Evolutionary conservation across 192 early-diverging fungal genomes (phyloP), one percentile per base, ranked within the genome.

Genomic region (Kickxella alabastrina): DNA sequence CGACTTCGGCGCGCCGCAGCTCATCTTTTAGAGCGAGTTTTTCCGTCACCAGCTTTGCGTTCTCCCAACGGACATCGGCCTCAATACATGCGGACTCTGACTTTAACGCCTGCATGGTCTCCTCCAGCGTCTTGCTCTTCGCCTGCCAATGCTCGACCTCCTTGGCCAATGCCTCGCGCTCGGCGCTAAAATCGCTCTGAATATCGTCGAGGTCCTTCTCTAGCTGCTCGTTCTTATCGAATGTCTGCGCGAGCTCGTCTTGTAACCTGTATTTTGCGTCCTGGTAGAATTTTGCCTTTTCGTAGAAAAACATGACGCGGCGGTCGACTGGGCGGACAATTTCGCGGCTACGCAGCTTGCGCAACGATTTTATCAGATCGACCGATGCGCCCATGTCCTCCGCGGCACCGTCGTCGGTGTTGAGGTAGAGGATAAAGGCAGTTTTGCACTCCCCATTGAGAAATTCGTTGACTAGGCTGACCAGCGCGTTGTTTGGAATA

Each of bases 201-300:
- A 77, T 65, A 17, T 77, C 74, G 38, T 77, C 74, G 7, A 77
- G 42, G 43, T 77, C 74, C 38, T 65, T 65, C 22, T 77, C 74
- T 7, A 51, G 36, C 38, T 65, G 59, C 43, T 77, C 74, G 22
- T 59, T 66, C 21, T 61, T 63, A 4, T 69, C 67, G n/a, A 52
- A 50, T 13, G 23, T 19, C 12, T 69, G 58, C 10, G 53, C 27
- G 14, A 77, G 49, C 58, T 69, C 62, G 34, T 69, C 74, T 35
- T 77, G 66, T 17, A 77, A 43, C 10, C 67, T 42, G 62, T 77
- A 77, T 42, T 77, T 77, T 40, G 69, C 74, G 42, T 48, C 34
- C 48, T 77, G 74, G 59, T 77, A 77, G 58, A 70, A 77, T 29
- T 65, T 65, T 13, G 74, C 74, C 62, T 77, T 77, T 36, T 77